Base-by-base conservation (phyloP, 2,329 filamentous ascomycete genomes). In the Colletotrichum sp. region DNA sequence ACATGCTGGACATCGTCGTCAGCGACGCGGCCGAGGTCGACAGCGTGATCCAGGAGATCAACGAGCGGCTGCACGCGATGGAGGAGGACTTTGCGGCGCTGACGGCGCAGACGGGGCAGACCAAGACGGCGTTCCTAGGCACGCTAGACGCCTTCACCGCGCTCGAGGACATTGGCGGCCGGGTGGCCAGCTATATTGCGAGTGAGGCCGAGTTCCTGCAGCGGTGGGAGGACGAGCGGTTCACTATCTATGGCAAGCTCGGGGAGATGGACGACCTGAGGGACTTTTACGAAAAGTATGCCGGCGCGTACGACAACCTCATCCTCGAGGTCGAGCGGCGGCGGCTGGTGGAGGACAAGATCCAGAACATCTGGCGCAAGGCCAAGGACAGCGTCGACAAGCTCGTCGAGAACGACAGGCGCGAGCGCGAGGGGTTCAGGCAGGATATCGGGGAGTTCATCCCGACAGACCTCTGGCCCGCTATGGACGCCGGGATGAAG, bases 241-340 rank as follows among this genome's bases (percentile, higher is more conserved):
- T 90, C 6, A 88, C 88, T 21, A 94, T 98, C 29, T 87, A 89
- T 43, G 87, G 85, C 18, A 93, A 92, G 77, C 90, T 98, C 54
- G 86, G 89, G 12, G 95, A 98, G 79, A 93, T 98, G 83, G 91
- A 93, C 66, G 90, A 91, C 27, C 90, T 98, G 78, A 89, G 92
- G 13, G 87, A 90, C n/a, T 95, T 98, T 78, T 98, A 98, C 82
- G 93, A 96, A 74, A 92, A 93, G 21, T 99, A 98, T 79, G 88
- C 94, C 24, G 90, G 91, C 66, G 95, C 95, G 0, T 98, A 99
- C 80, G 93, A 95, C 77, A 92, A 93, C 24, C 86, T 99, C 15
- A 89, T 98, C 29, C 88, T 98, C 2, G 97, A 99, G 82, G 93
- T 95, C 8, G 93, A 93, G 66, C 89, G 97, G 29, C 90, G 97